Percentiles rank a stretch among this genome's conserved stretches.
phyloP scores from a whole-genome alignment of 1,139 yeast species.

The Geotrichum reessii region DNA sequence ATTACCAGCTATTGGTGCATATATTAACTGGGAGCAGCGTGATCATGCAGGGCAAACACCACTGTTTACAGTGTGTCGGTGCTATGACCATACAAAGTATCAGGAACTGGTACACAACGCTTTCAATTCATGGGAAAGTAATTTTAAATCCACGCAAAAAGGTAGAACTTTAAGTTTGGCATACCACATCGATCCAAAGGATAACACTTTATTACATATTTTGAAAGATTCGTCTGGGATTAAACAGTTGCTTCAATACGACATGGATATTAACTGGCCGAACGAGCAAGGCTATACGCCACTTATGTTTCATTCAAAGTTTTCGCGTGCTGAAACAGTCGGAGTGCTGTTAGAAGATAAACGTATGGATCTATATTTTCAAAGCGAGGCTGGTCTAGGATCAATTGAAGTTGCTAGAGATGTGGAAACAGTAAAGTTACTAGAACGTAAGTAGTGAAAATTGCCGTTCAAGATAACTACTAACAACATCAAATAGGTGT shows the following conservation, averaged over 20 bases:
- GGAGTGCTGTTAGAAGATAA: constrained; percentile 31
- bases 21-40: constrained; percentile 62
- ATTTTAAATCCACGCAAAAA: constrained; percentile 21
- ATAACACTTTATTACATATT: constrained; percentile 73
- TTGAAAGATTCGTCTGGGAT: constrained; percentile 42
- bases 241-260: constrained; percentile 40
- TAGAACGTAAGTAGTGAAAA: constrained; percentile 42
- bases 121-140: constrained; percentile 37
- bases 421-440: constrained; percentile 40
- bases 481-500: constrained; percentile 3
- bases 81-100: constrained; percentile 75
- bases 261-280: constrained; percentile 54
- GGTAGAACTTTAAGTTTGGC: constrained; percentile 28
- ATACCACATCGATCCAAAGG: constrained; percentile 66
- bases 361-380: constrained; percentile 30
- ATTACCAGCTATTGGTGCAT: constrained; percentile 51
- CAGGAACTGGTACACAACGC: constrained; percentile 45
- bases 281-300: constrained; percentile 64
- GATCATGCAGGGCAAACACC: constrained; percentile 78
- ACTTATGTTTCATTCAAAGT: constrained; percentile 63
- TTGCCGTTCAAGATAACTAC: constrained; percentile 10
- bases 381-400: constrained; percentile 31
- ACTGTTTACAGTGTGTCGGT: constrained; percentile 63
- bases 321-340: constrained; percentile 59
- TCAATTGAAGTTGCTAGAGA: constrained; percentile 51